A percentile compares a stretch with the other conserved stretches of the same genome.
Conservation (phyloP, 306 rosid genomes). For the barrel medic (Medicago truncatula) region MtrunA17r5.0-ANR NC_053043.1:35320501-35321000, state of each 20-base stretch:
- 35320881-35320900: conserved; percentile 99
- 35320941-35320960: conserved; percentile 90
- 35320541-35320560: conserved; percentile 90
- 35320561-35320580: conserved; percentile 91
- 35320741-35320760: conserved; percentile 93
- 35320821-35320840: conserved; percentile 93
- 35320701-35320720: conserved; percentile 94
- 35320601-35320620: conserved; percentile 93
- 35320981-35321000: conserved; percentile 92
- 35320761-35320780: conserved; percentile 99
- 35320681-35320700: conserved; percentile 96
- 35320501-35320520: conserved; percentile 95
- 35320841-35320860: conserved; percentile 97
- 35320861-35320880: conserved; percentile 97
- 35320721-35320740: conserved; percentile 95
- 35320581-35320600: conserved; percentile 97
- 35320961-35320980: conserved; percentile 94
- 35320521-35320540: conserved; percentile 99
- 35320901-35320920: conserved; percentile 86
- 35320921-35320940: conserved; percentile 93
- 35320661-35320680: conserved; percentile 96
- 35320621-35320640: conserved; percentile 92
- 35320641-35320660: conserved; percentile 95
- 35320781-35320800: conserved; percentile 93
- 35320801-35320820: conserved; percentile 93